Conservation (phyloP, 2,329 filamentous ascomycete species). For the Talaromyces sp. region DNA sequence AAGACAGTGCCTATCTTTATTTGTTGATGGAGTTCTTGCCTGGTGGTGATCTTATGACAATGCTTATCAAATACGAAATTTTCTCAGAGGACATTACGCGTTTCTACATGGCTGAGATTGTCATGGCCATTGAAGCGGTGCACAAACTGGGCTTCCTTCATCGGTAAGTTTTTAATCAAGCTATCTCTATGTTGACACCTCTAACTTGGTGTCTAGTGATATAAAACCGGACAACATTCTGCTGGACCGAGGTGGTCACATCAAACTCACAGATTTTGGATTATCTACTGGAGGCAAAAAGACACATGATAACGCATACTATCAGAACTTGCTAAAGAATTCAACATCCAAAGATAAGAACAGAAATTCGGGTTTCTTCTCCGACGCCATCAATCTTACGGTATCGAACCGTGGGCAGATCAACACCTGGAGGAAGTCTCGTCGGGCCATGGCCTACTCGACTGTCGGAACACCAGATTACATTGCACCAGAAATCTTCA, state of each 20-base stretch:
- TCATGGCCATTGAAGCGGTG: constrained; percentile 96
- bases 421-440: constrained; percentile 97
- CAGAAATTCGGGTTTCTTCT: constrained; percentile 86
- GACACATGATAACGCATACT: constrained; percentile 96
- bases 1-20: constrained; percentile 93
- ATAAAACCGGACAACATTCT: constrained; percentile 99
- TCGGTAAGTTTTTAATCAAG: constrained; percentile 62
- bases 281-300: constrained; percentile 97
- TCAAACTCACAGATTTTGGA: constrained; percentile 98
- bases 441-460: constrained; percentile 93
- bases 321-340: constrained; percentile 89
- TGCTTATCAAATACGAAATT: constrained; percentile 99
- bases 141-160: constrained; percentile 98
- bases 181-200: not conserved
- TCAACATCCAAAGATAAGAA: constrained; percentile 70
- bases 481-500: constrained; percentile 97
- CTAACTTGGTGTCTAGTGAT: constrained; percentile 59
- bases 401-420: constrained; percentile 97
- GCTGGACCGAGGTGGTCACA: constrained; percentile 89
- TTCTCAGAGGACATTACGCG: constrained; percentile 98
- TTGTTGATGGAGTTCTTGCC: constrained; percentile 99
- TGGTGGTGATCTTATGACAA: constrained; percentile 98
- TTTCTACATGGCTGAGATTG: constrained; percentile 98
- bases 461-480: constrained; percentile 98
- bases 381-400: constrained; percentile 93